A percentile compares a stretch with the other conserved stretches of the same genome.
Conservation (phyloP, 495 filamentous ascomycete genomes). For the Penicillium chermesinum region DNA sequence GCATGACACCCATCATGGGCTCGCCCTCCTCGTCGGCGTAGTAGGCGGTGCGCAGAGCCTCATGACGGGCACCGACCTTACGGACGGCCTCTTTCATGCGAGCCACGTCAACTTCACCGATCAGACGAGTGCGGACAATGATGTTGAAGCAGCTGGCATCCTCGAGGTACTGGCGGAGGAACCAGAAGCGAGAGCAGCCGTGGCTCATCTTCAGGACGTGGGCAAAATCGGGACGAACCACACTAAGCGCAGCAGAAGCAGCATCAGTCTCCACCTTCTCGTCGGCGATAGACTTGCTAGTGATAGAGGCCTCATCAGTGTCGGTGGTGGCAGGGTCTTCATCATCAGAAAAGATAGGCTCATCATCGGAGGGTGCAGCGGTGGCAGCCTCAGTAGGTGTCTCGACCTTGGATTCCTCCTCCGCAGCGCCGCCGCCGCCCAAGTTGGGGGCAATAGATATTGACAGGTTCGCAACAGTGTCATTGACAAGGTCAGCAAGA, state of each 20-base stretch:
- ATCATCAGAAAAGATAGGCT: too few species aligned
- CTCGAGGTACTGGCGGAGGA: constrained; percentile 8
- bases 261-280: too few species aligned
- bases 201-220: too few species aligned
- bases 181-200: constrained; percentile 33
- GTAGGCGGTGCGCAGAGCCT: constrained; percentile 41
- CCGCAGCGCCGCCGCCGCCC: too few species aligned
- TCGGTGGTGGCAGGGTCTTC: too few species aligned
- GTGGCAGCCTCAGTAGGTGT: too few species aligned
- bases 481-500: background rate
- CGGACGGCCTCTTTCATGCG: constrained; percentile 30
- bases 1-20: constrained; percentile 21
- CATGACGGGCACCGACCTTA: constrained; percentile 31
- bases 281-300: too few species aligned
- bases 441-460: background rate
- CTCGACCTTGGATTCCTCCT: too few species aligned
- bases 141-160: constrained; percentile 14
- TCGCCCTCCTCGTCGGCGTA: constrained; percentile 13
- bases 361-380: too few species aligned
- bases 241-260: too few species aligned
- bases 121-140: constrained; percentile 14
- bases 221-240: constrained; percentile 8
- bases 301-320: too few species aligned
- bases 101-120: constrained; percentile 11
- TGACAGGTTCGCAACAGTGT: background rate